These are phyloP conservation scores for Candida orba DNA, from an alignment of 805 yeast species.

Conservation along the genomic window DNA sequence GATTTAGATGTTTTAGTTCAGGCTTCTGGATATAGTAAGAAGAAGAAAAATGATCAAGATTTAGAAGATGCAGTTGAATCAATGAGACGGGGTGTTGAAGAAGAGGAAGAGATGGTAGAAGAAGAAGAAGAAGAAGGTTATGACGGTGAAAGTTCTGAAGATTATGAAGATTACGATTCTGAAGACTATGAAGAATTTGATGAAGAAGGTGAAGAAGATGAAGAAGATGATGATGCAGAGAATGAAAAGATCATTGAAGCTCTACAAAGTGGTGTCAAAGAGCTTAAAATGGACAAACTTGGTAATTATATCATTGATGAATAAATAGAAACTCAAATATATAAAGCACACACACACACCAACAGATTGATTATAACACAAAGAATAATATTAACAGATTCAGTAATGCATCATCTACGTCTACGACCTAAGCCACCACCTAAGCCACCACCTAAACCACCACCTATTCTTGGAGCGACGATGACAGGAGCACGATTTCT, in stretches of 20 bases:
- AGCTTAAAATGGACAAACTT: slow-evolving; percentile 72
- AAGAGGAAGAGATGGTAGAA: slow-evolving; percentile 22
- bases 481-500: background rate
- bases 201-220: slow-evolving; percentile 28
- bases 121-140: slow-evolving; percentile 27
- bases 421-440: background rate
- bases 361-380: too few relatives aligned
- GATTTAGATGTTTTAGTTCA: slow-evolving; percentile 79
- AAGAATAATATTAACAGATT: too few relatives aligned
- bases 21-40: slow-evolving; percentile 78
- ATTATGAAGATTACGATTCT: slow-evolving; percentile 20
- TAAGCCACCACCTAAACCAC: background rate
- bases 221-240: slow-evolving; percentile 48
- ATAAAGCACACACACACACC: background rate
- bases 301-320: slow-evolving; percentile 72
- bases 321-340: background rate
- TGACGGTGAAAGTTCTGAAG: slow-evolving; percentile 44
- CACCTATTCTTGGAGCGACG: background rate
- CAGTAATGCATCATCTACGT: background rate
- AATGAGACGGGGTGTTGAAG: slow-evolving; percentile 45
- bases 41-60: slow-evolving; percentile 50
- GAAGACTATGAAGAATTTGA: slow-evolving; percentile 20
- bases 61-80: slow-evolving; percentile 68
- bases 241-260: slow-evolving; percentile 67
- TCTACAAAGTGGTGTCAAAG: slow-evolving; percentile 50